phyloP scores from a whole-genome alignment of 2,329 filamentous ascomycete species.

The Trichoderma atrobrunneum region DNA sequence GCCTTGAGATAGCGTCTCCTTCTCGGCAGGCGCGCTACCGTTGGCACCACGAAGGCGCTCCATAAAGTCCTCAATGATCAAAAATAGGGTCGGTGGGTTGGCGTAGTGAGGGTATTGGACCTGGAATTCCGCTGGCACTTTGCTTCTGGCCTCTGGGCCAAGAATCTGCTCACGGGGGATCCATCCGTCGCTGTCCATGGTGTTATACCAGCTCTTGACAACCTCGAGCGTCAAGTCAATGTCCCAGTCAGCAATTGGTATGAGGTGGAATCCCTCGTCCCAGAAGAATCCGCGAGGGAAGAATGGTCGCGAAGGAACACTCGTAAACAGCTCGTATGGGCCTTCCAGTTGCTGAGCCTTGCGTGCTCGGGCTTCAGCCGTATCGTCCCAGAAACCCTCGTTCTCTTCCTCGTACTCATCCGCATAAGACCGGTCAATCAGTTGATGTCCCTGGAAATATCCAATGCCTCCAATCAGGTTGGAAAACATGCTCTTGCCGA shows the following conservation, averaged over 20 bases:
- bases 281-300: conserved; percentile 96
- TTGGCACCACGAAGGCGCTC: conserved; percentile 66
- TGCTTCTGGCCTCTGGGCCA: conserved; percentile 85
- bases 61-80: conserved; percentile 81
- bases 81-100: conserved; percentile 92
- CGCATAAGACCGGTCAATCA: conserved; percentile 90
- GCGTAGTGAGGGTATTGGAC: conserved; percentile 96
- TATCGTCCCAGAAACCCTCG: conserved; percentile 93
- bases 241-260: conserved; percentile 92
- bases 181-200: conserved; percentile 97
- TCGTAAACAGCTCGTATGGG: conserved; percentile 85
- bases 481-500: conserved; percentile 88
- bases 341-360: conserved; percentile 70
- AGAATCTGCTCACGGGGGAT: conserved; percentile 96
- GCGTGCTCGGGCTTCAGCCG: conserved; percentile 71
- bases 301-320: conserved; percentile 88
- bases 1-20: conserved; percentile 42
- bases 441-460: conserved; percentile 85
- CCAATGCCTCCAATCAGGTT: conserved; percentile 93
- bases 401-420: conserved; percentile 91
- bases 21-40: conserved; percentile 43
- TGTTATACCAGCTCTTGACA: conserved; percentile 89
- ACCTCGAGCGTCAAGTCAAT: conserved; percentile 83
- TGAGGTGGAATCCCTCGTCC: conserved; percentile 95
- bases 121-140: conserved; percentile 90